phyloP scores from a whole-genome alignment of 768 basidiomycete genomes.

The Lactarius quietus region DNA sequence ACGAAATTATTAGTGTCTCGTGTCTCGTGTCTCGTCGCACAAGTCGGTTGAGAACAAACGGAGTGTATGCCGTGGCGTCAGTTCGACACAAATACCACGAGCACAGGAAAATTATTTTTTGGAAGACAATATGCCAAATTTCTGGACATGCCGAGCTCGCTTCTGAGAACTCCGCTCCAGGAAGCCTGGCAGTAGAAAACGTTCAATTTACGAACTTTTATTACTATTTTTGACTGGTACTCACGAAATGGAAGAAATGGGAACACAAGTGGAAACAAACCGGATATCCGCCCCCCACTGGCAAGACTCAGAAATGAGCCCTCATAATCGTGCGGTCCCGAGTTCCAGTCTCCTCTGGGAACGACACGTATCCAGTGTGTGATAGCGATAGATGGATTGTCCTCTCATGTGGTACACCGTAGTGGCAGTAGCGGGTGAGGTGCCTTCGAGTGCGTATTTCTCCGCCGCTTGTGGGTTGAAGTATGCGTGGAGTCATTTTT shows the following conservation, averaged over 20 bases:
- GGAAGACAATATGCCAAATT: too few relatives aligned
- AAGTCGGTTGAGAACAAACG: too few relatives aligned
- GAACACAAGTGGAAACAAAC: conserved; percentile 10
- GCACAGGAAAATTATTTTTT: too few relatives aligned
- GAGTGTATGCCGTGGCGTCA: too few relatives aligned
- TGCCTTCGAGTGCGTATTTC: conserved; percentile 9
- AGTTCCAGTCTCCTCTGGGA: conserved; percentile 19
- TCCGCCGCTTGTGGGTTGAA: conserved; percentile 33
- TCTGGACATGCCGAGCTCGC: conserved; percentile 14
- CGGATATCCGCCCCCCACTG: conserved; percentile 8
- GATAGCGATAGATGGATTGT: conserved; percentile 17
- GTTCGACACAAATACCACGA: too few relatives aligned
- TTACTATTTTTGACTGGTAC: neutral
- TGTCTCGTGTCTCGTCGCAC: too few relatives aligned
- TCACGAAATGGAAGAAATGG: neutral
- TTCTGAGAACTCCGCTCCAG: conserved; percentile 27
- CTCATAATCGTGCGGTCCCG: conserved; percentile 9
- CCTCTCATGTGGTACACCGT: conserved; percentile 31
- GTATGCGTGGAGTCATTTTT: conserved; percentile 38
- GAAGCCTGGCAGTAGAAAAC: conserved; percentile 13
- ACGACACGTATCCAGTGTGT: conserved; percentile 21
- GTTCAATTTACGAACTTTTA: neutral
- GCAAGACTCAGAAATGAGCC: conserved; percentile 3
- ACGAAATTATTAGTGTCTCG: too few relatives aligned
- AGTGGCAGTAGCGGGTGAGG: conserved; percentile 35